Conservation (phyloP, 2,329 filamentous ascomycete species). For the Stenocarpella maydis region DNA sequence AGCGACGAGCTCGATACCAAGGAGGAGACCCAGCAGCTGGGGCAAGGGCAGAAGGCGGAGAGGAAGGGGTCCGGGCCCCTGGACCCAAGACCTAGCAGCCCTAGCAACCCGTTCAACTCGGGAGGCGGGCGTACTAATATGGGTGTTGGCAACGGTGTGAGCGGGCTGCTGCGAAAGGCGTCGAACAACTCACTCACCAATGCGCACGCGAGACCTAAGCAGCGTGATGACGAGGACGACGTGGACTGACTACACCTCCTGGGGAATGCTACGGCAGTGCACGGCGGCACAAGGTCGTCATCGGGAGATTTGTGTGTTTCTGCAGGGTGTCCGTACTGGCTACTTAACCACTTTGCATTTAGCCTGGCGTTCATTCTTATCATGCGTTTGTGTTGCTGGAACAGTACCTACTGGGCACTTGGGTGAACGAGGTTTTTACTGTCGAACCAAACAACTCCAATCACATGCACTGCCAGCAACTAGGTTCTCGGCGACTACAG, state of each 20-base stretch:
- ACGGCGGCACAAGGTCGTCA: neutral
- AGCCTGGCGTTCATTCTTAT: constrained; percentile 23
- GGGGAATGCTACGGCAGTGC: neutral
- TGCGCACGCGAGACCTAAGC: constrained; percentile 39
- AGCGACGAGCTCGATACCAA: constrained; percentile 47
- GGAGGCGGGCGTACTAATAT: constrained; percentile 49
- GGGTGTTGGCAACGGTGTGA: constrained; percentile 46
- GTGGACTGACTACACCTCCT: constrained; percentile 37
- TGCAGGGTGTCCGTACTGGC: constrained; percentile 6
- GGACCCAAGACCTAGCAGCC: constrained; percentile 53
- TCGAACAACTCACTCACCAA: constrained; percentile 34
- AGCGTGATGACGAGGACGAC: constrained; percentile 42
- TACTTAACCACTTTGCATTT: constrained; percentile 20
- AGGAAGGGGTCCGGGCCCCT: constrained; percentile 46
- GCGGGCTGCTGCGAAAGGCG: constrained; percentile 52
- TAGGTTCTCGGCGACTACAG: neutral
- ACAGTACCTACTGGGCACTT: neutral
- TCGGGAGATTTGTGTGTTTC: neutral
- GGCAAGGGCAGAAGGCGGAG: constrained; percentile 49
- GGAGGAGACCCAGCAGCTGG: constrained; percentile 40
- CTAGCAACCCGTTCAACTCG: constrained; percentile 54
- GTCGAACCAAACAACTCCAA: neutral
- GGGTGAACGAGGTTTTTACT: neutral
- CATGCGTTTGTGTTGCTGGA: neutral
- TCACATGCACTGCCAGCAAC: neutral